Evolutionary conservation across 139 green algal species (phyloP).

Genomic region (Coccomyxa sp.): DNA sequence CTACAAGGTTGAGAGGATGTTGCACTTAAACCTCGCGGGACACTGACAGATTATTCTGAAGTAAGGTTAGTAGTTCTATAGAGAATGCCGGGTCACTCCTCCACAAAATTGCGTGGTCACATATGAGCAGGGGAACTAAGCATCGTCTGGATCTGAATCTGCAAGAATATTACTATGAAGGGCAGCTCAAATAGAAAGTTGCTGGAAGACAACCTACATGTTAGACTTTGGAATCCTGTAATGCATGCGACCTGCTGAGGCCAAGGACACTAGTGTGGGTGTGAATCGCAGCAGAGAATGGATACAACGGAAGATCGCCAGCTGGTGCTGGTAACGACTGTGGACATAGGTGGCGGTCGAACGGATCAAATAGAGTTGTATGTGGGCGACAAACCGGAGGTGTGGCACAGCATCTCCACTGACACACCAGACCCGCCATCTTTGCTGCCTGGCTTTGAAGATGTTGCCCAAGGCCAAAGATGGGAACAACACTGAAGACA

Average conservation of each 20-base stretch:
- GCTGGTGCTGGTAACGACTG: conserved; percentile 73
- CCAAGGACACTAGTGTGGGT: no score
- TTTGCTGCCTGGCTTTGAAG: background rate
- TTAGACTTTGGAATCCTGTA: no score
- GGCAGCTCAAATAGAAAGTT: background rate
- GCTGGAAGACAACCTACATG: background rate
- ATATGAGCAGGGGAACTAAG: background rate
- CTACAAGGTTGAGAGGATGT: no score
- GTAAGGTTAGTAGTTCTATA: no score
- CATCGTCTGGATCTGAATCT: background rate
- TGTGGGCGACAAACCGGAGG: conserved; percentile 51
- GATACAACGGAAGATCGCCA: conserved; percentile 5
- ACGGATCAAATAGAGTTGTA: conserved; percentile 58
- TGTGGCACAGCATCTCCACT: background rate
- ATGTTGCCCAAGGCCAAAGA: background rate
- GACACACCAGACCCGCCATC: background rate
- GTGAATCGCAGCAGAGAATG: background rate
- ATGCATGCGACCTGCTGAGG: no score
- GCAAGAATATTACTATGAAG: background rate
- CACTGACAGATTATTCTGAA: no score
- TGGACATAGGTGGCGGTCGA: conserved; percentile 71
- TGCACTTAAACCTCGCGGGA: no score
- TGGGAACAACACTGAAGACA: no score
- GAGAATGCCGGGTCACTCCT: no score
- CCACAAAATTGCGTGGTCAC: background rate